Evolutionary conservation across 2,329 filamentous ascomycete genomes (phyloP), one percentile per base, ranked within the genome.

Genomic region (Mycocentrospora acerina): DNA sequence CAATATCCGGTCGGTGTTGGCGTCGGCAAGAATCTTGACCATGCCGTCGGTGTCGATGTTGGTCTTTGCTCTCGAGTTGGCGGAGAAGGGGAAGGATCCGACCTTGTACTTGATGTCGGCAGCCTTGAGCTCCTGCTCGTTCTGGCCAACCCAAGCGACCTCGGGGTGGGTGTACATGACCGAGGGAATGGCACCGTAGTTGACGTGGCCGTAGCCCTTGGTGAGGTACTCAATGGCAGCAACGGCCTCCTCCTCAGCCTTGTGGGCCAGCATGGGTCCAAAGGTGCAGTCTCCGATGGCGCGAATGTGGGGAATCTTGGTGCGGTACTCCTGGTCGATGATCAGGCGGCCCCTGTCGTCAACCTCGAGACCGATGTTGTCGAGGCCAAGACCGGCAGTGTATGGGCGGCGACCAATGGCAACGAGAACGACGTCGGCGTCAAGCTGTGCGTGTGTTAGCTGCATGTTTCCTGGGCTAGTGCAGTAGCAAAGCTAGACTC

Each of bases 121-220:
- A 53, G 83, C 82, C 81, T 97, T 96, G 52, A 98, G 79, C 58
- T 98, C 93, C 67, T 91, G 86, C 78, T 98, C 93, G 70, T 85
- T 96, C 78, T 96, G 90, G 42, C 93, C 93, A 31, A 98, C 93
- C 93, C 93, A 98, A 24, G 93, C 90, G 53, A 97, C 93, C 72
- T 98, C 93, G 24, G 93, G 93, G 76, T 96, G 86, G 9, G 93
- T 97, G 81, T 98, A 98, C 93, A 98, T 98, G 74, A 98, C 93
- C 24, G 88, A 93, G 53, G 93, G 93, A 66, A 98, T 98, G 70
- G 86, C 88, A 62, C 83, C 88, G 75, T 98, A 98, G 85, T 98
- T 98, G 74, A 98, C 93, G 72, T 98, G 93, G 42, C 93, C 93
- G 72, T 94, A 86, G 53, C 90, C 90, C 79, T 97, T 97, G 76